A percentile compares a stretch with the other conserved stretches of the same genome.
Conservation (phyloP, 306 rosid genomes). For the Malus sylvestris region DNA sequence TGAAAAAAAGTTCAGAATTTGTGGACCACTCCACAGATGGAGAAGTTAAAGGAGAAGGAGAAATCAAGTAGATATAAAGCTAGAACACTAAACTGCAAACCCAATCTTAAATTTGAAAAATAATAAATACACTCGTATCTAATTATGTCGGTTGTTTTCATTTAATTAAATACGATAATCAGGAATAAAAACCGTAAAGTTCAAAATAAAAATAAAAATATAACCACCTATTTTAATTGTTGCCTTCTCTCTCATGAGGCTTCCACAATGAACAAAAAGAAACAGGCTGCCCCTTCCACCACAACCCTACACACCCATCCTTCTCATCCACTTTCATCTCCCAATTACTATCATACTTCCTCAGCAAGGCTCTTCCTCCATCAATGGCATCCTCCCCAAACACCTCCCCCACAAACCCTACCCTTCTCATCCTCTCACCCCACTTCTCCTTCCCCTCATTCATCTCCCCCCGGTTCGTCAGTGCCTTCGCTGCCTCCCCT, state of each 20-base stretch:
- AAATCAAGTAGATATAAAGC: no score
- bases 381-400: conserved; percentile 67
- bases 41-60: no score
- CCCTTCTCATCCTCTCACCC: conserved; percentile 71
- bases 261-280: conserved; percentile 83
- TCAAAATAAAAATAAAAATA: no score
- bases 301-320: conserved; percentile 47
- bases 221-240: no score
- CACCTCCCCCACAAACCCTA: conserved; percentile 47
- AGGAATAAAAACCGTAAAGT: no score
- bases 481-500: conserved; percentile 76
- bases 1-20: background rate
- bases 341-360: conserved; percentile 81
- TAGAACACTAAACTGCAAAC: no score
- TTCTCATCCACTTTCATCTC: conserved; percentile 72
- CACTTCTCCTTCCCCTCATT: conserved; percentile 75
- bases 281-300: conserved; percentile 85
- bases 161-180: no score
- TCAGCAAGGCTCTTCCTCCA: conserved; percentile 68
- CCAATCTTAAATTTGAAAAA: no score
- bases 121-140: no score
- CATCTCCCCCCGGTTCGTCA: conserved; percentile 60
- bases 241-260: background rate
- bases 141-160: no score
- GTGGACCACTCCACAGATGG: background rate